These are phyloP conservation scores for Boletus rubescentipes DNA, from an alignment of 768 basidiomycete species.

Conservation along the genomic window DNA sequence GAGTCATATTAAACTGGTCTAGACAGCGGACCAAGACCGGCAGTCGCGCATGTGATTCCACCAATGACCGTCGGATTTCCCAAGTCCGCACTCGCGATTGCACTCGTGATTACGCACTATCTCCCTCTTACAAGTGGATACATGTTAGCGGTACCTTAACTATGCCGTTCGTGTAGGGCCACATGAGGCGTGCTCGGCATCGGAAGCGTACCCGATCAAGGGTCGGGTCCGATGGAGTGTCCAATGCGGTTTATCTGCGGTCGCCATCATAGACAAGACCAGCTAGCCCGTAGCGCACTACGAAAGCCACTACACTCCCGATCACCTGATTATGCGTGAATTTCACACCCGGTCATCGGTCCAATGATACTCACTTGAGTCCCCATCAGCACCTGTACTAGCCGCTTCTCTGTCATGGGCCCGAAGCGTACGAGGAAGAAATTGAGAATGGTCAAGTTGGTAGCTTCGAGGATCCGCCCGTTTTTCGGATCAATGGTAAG, in stretches of 20 bases:
- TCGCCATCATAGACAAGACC: constrained; percentile 91
- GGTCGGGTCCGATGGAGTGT: background rate
- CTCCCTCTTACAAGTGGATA: constrained; percentile 10
- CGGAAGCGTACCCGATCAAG: background rate
- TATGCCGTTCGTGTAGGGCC: background rate
- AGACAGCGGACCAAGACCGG: background rate
- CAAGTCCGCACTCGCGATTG: too few species aligned
- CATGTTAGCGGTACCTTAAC: background rate
- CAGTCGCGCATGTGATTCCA: constrained; percentile 22
- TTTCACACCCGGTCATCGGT: background rate
- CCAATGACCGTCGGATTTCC: constrained; percentile 14
- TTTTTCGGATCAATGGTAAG: constrained; percentile 55
- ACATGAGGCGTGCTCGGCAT: background rate
- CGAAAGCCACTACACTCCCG: constrained; percentile 82
- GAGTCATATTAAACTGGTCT: constrained; percentile 29
- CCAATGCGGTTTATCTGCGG: constrained; percentile 51
- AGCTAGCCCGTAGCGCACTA: constrained; percentile 86
- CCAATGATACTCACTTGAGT: constrained; percentile 56
- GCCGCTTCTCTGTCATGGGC: constrained; percentile 79
- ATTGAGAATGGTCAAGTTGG: constrained; percentile 92
- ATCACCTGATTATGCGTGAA: constrained; percentile 44
- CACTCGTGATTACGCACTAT: constrained; percentile 27
- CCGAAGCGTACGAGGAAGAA: constrained; percentile 77
- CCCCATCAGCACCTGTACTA: constrained; percentile 71
- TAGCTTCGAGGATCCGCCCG: constrained; percentile 64